phyloP scores from a whole-genome alignment of 2,329 filamentous ascomycete species.

The Botrytis pseudocinerea region DNA sequence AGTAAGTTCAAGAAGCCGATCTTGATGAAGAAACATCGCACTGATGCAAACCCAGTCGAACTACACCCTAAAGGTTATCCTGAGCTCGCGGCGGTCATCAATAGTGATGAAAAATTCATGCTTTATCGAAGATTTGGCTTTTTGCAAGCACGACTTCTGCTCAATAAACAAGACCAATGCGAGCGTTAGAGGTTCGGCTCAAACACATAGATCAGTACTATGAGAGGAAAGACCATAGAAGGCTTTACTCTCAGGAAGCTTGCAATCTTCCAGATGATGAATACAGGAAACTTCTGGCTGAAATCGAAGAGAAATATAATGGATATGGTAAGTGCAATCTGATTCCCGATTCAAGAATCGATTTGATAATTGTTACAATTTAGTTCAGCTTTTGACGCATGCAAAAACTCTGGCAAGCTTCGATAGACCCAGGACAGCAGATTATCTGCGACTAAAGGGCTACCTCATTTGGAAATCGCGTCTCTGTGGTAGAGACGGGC shows the following conservation, averaged over 20 bases:
- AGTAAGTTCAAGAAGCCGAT: neutral
- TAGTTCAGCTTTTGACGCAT: slow-evolving; percentile 28
- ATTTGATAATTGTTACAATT: neutral
- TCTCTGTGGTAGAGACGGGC: slow-evolving; percentile 27
- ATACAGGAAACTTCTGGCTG: slow-evolving; percentile 18
- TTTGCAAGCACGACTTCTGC: slow-evolving; percentile 41
- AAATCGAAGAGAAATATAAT: slow-evolving; percentile 27
- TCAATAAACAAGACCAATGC: slow-evolving; percentile 32
- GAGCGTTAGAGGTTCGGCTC: slow-evolving; percentile 25
- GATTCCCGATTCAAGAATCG: neutral
- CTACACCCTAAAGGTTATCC: slow-evolving; percentile 42
- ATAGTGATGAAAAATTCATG: slow-evolving; percentile 45
- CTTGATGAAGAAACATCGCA: too few species aligned
- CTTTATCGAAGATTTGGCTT: slow-evolving; percentile 46
- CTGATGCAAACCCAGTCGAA: slow-evolving; percentile 22
- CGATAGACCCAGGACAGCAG: slow-evolving; percentile 36
- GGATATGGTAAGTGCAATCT: slow-evolving; percentile 26
- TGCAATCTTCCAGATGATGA: slow-evolving; percentile 10
- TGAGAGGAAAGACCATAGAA: neutral
- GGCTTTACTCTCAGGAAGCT: slow-evolving; percentile 21
- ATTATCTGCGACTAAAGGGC: slow-evolving; percentile 40
- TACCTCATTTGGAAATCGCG: slow-evolving; percentile 37
- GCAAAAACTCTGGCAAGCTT: slow-evolving; percentile 36
- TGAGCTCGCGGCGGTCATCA: slow-evolving; percentile 42
- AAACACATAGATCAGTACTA: slow-evolving; percentile 25